Conservation (phyloP, 352 stramenopile genomes). For the Phytophthora megakarya region DNA sequence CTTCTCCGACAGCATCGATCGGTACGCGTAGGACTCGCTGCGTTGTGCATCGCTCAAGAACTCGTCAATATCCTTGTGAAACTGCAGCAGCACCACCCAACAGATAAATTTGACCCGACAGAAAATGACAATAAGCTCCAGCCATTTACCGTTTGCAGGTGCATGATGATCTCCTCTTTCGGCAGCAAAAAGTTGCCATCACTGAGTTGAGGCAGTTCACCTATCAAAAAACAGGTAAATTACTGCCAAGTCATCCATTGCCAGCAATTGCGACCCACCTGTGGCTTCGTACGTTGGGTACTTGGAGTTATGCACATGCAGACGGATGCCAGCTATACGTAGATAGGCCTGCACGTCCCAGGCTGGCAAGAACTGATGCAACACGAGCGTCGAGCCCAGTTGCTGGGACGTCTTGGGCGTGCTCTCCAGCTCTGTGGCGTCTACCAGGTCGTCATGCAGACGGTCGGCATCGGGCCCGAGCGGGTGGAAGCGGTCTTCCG, state of each 20-base stretch:
- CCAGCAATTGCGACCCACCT: conserved; percentile 32
- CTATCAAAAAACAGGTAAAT: conserved; percentile 31
- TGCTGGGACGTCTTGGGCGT: conserved; percentile 74
- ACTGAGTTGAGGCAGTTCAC: conserved; percentile 81
- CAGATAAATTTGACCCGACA: neutral
- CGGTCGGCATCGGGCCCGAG: conserved; percentile 69
- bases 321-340: conserved; percentile 68
- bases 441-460: conserved; percentile 70
- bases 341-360: conserved; percentile 89
- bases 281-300: conserved; percentile 85
- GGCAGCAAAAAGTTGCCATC: conserved; percentile 88
- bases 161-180: conserved; percentile 86
- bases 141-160: conserved; percentile 73
- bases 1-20: conserved; percentile 82
- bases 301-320: conserved; percentile 88
- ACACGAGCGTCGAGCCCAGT: conserved; percentile 65
- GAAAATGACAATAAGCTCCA: neutral
- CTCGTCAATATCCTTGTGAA: conserved; percentile 82
- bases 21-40: conserved; percentile 84
- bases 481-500: conserved; percentile 82
- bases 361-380: conserved; percentile 86
- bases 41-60: conserved; percentile 71
- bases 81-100: conserved; percentile 36
- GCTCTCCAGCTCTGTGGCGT: conserved; percentile 52
- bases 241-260: neutral